Percentiles rank a stretch among this genome's conserved stretches.
phyloP scores from a whole-genome alignment of 257 asterid genomes.

The Thymus quinquecostatus region DNA sequence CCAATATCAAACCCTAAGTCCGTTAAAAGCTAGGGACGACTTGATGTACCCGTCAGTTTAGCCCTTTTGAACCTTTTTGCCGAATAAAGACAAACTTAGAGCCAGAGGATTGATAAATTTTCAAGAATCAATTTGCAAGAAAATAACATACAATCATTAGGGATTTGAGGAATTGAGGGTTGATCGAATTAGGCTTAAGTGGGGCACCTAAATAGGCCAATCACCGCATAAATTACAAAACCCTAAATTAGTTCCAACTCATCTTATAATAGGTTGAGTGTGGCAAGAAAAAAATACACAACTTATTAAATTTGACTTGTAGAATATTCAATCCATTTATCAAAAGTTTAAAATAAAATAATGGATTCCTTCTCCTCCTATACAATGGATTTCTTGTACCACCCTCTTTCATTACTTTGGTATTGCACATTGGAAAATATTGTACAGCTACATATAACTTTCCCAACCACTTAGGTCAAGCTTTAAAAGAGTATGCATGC shows the following conservation, averaged over 20 bases:
- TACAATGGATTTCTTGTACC: conserved; percentile 21
- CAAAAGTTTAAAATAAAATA: neutral
- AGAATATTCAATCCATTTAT: neutral
- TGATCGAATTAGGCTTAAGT: conserved; percentile 22
- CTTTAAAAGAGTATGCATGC: no score
- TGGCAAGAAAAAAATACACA: neutral
- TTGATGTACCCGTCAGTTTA: no score
- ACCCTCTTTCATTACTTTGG: neutral
- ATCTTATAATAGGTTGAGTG: conserved; percentile 31
- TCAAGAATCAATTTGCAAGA: no score
- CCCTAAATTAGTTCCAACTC: conserved; percentile 4
- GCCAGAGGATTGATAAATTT: no score
- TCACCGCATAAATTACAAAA: conserved; percentile 9
- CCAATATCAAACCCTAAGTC: no score
- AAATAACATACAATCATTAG: no score
- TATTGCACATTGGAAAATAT: no score
- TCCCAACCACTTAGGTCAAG: no score
- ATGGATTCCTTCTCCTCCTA: conserved; percentile 20
- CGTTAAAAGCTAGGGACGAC: no score
- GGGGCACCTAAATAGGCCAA: conserved; percentile 34
- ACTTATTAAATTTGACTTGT: neutral
- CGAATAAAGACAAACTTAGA: no score
- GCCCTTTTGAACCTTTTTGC: no score
- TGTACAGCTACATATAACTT: no score
- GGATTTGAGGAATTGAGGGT: neutral